A percentile compares a stretch with the other conserved stretches of the same genome.
These are phyloP conservation scores for Trifolium pratense DNA, from an alignment of 306 rosid genomes.

Conservation along the genomic window DNA sequence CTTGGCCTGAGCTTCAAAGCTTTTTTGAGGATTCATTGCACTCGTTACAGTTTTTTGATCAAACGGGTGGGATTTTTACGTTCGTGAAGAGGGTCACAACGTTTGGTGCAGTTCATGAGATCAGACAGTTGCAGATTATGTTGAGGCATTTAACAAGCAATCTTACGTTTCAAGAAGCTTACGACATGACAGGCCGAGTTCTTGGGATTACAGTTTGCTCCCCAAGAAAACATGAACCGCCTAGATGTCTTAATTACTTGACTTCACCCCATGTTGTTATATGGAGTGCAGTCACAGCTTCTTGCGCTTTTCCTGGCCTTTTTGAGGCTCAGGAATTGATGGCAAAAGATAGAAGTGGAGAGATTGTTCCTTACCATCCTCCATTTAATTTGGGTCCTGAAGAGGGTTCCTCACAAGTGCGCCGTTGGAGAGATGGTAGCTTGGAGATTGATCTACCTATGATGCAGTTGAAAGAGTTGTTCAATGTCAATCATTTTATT, in stretches of 20 bases:
- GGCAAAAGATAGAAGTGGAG: constrained; percentile 97
- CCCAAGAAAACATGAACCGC: constrained; percentile 96
- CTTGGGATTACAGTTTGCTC: constrained; percentile 98
- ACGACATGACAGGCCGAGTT: constrained; percentile 93
- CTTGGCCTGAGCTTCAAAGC: constrained; percentile 97
- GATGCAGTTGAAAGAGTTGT: constrained; percentile 94
- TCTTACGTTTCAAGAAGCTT: constrained; percentile 96
- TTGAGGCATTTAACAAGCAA: constrained; percentile 86
- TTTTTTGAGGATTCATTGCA: constrained; percentile 93
- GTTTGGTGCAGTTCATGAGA: constrained; percentile 88
- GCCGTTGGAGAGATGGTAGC: constrained; percentile 99
- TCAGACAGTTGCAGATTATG: constrained; percentile 89
- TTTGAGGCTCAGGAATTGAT: constrained; percentile 98
- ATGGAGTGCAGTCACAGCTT: constrained; percentile 99
- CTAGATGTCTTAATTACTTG: constrained; percentile 96
- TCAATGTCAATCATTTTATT: constrained; percentile 93
- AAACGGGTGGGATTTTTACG: constrained; percentile 84
- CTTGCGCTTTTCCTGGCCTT: constrained; percentile 98
- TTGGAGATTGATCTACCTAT: constrained; percentile 95
- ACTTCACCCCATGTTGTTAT: constrained; percentile 98
- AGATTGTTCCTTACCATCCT: constrained; percentile 95
- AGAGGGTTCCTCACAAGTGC: constrained; percentile 75
- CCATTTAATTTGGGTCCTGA: constrained; percentile 93
- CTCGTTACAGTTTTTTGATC: constrained; percentile 86
- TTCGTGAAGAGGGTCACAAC: constrained; percentile 89